Base-by-base conservation (phyloP, 805 yeast genomes). In the Zygotorulaspora florentina region DNA sequence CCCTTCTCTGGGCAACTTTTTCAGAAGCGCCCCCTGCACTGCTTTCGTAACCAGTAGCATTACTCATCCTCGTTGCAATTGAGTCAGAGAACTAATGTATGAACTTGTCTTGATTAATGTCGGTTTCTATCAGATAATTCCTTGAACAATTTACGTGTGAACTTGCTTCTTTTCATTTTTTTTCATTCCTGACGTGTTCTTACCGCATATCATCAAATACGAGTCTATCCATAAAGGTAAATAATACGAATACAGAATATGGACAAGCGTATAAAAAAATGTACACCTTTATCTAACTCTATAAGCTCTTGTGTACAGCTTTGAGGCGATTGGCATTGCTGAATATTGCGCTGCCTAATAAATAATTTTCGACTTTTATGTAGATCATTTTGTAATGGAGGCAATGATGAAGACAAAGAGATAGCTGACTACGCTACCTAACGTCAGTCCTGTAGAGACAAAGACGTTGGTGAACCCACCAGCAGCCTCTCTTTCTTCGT, bases 401-500 rank as follows among this genome's bases (percentile, higher is more conserved):
- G 40, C 48, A 12, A 59, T 50, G 27, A 52, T 35, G 35, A 45
- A 61, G 2, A 82, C 90, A 49, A 86, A 72, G 2, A 79, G 50
- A 58, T 88, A 91, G 57, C 96, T 85, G 43, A 81, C 59, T 1
- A 88, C 50, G 48, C 96, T 82, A 3, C 99, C 99, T 1, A 74
- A 69, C 0, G 93, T 80, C 41, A 91, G 73, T 0, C 96, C 96
- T 9, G 80, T 59, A 45, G 90, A 81, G 42, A 90, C 76, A 53
- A 87, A 80, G 17, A 90, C 79, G 1, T 88, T 81, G 37, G 96
- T 83, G 61, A 90, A 86, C 2, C 97, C 97, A 37, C 96, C 96
- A 1, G 98, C 96, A 0, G 96, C 96, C 48, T 87, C 87, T 61
- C 80, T 81, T 57, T 87, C 91, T 16, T 75, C 74, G 28, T 80